Evolutionary conservation across 208 protist genomes (phyloP), one percentile per base, ranked within the genome.

Genomic region (Crithidia thermophila): DNA sequence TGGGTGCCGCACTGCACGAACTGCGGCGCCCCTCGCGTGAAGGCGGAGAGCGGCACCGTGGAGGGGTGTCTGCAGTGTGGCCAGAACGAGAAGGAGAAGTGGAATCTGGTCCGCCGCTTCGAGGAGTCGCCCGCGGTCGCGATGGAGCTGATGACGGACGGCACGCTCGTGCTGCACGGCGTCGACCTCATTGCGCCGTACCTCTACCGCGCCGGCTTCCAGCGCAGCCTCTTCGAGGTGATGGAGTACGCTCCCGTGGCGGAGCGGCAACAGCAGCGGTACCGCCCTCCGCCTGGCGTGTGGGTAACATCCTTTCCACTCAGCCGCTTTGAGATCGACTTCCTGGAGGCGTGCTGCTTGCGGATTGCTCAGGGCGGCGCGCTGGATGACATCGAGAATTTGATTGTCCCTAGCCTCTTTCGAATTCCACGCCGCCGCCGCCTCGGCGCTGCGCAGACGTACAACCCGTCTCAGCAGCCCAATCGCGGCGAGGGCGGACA

Each of bases 281-380:
- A 57, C 55, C 66, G 33, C 9, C 49, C 63, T 0, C 73, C 58
- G 27, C 43, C 43, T 8, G 85, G 85, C 20, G 61, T 96, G 36
- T 96, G 91, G 88, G 69, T 73, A 25, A 91, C 81, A 6, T 86
- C 78, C 0, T 57, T 67, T 37, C 59, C 77, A 20, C 81, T 94
- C 23, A 82, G 77, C 4, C 72, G 88, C 33, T 82, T 91, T 27
- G 88, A 96, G 56, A 61, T 96, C 16, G 91, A 96, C 72, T 96
- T 96, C 58, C 46, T 96, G 14, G 88, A 93, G 65, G 91, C 88
- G 13, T 94, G 88, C 66, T 96, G 91, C 67, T 58, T 82, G 25
- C 84, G 91, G 23, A 64, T 96, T 5, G 86, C 88, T 0, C 46
- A 64, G 25, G 83, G 85, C 1, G 83, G 79, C 63, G 30, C 40